Percentiles rank a stretch among this genome's conserved stretches.
phyloP scores from a whole-genome alignment of 805 yeast species.

The Myxozyma kluyveri region DNA sequence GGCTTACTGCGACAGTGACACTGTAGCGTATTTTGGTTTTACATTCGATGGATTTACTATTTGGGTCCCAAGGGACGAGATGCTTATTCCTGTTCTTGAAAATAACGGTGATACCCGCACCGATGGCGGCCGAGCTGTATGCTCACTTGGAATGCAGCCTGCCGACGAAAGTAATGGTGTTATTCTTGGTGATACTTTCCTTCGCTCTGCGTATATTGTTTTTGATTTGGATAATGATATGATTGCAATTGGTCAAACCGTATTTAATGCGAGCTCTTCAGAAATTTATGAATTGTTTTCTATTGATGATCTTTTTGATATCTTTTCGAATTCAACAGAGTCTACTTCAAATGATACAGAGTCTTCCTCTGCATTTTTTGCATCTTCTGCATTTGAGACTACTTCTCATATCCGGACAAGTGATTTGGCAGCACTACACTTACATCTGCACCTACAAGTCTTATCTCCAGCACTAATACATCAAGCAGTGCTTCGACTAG shows the following conservation, averaged over 20 bases:
- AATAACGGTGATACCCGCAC: constrained; percentile 15
- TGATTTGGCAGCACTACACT: too few species aligned
- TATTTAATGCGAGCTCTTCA: too few species aligned
- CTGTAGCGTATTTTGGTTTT: constrained; percentile 40
- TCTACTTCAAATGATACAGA: too few species aligned
- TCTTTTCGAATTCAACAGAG: too few species aligned
- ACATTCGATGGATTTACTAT: constrained; percentile 53
- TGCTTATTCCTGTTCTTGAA: constrained; percentile 22
- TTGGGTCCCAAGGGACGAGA: constrained; percentile 43
- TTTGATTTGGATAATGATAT: constrained; percentile 56
- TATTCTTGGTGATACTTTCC: constrained; percentile 54
- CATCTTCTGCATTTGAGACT: too few species aligned
- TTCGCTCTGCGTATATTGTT: constrained; percentile 53
- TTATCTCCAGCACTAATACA: too few species aligned
- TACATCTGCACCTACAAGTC: too few species aligned
- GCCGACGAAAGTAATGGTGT: constrained; percentile 31
- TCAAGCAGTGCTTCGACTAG: too few species aligned
- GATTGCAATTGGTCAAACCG: constrained; percentile 59
- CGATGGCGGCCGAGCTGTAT: constrained; percentile 29
- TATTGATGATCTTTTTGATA: too few species aligned
- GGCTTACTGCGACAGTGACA: constrained; percentile 39
- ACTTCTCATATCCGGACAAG: too few species aligned
- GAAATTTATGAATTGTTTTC: too few species aligned
- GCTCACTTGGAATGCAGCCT: constrained; percentile 35
- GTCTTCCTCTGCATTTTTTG: too few species aligned